Percentiles rank a stretch among this genome's conserved stretches.
These are phyloP conservation scores for Thyridium curvatum DNA, from an alignment of 2,329 filamentous ascomycete genomes.

Conservation along the genomic window DNA sequence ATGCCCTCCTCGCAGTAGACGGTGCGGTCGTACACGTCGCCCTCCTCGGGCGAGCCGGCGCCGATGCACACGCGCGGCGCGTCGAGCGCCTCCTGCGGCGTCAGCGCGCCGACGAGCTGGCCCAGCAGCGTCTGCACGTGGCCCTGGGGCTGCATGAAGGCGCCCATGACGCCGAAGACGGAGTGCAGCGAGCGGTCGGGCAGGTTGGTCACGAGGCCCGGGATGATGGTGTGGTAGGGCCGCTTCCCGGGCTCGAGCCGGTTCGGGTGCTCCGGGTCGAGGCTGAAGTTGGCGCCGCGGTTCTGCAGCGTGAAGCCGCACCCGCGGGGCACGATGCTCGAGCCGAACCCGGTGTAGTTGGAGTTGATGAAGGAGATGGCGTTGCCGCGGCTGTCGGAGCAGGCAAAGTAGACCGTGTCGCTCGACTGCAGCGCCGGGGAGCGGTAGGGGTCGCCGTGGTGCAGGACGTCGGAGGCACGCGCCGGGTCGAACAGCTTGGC, in stretches of 20 bases:
- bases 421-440: slow-evolving; percentile 75
- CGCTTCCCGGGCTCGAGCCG: slow-evolving; percentile 73
- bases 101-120: slow-evolving; percentile 74
- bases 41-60: slow-evolving; percentile 46
- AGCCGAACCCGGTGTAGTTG: slow-evolving; percentile 87
- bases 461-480: slow-evolving; percentile 54
- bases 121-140: slow-evolving; percentile 91
- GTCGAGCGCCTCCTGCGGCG: slow-evolving; percentile 84
- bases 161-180: slow-evolving; percentile 95
- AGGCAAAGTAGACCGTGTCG: slow-evolving; percentile 93
- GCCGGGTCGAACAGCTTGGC: slow-evolving; percentile 51
- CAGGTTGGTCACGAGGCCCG: slow-evolving; percentile 77
- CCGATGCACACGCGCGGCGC: slow-evolving; percentile 87
- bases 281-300: slow-evolving; percentile 79
- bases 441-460: slow-evolving; percentile 56
- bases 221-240: slow-evolving; percentile 97
- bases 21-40: slow-evolving; percentile 51
- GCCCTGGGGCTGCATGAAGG: slow-evolving; percentile 97
- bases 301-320: slow-evolving; percentile 92
- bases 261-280: slow-evolving; percentile 70
- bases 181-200: slow-evolving; percentile 70
- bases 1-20: slow-evolving; percentile 85
- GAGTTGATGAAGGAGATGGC: slow-evolving; percentile 96
- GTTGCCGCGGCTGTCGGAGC: slow-evolving; percentile 76
- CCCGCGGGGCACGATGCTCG: slow-evolving; percentile 72